A percentile compares a stretch with the other conserved stretches of the same genome.
phyloP scores from a whole-genome alignment of 345 rosid genomes.

The Brassica rapa region DNA sequence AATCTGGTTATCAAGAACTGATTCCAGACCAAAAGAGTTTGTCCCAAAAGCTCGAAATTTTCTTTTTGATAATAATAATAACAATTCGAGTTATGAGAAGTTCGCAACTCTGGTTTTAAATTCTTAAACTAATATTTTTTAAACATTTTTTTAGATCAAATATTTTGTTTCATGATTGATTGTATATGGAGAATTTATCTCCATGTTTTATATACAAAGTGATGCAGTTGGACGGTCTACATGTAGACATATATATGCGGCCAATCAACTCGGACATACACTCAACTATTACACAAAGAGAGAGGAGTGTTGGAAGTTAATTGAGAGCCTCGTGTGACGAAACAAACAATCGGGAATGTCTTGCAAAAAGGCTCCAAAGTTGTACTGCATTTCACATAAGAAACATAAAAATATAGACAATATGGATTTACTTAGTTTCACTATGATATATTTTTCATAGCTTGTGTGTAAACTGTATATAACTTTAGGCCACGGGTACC shows the following conservation, averaged over 20 bases:
- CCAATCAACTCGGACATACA: not conserved
- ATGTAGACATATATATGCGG: no score
- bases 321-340: not conserved
- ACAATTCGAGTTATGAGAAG: no score
- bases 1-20: not conserved
- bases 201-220: not conserved
- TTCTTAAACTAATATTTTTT: not conserved
- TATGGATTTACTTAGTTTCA: not conserved
- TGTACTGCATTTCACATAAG: no score
- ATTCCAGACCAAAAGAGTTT: not conserved
- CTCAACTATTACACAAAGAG: not conserved
- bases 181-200: not conserved
- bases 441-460: not conserved
- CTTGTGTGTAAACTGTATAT: not conserved
- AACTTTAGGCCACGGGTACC: not conserved
- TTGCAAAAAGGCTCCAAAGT: not conserved
- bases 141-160: not conserved
- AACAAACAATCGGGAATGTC: slow-evolving; percentile 1
- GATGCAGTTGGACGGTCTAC: not conserved
- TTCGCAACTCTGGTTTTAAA: not conserved
- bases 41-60: not conserved
- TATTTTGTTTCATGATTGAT: not conserved
- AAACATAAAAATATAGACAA: not conserved
- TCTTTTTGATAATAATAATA: not conserved
- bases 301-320: not conserved